A percentile compares a stretch with the other conserved stretches of the same genome.
These are phyloP conservation scores for Trifolium subterraneum DNA, from an alignment of 306 rosid genomes.

Conservation along the genomic window DNA sequence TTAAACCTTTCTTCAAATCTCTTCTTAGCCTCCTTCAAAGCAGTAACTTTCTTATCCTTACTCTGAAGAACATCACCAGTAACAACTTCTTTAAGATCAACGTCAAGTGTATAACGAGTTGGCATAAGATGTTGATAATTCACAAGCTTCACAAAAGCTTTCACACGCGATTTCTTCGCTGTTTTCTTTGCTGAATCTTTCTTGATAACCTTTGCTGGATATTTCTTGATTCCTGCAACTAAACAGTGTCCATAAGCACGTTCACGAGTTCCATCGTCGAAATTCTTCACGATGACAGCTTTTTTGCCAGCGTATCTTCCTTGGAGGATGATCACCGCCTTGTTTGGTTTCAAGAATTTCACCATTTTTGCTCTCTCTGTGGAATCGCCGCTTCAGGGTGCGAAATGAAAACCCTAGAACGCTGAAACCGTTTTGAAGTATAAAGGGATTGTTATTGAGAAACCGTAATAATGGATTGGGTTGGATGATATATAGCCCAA, in stretches of 20 bases:
- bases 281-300: slow-evolving; percentile 48
- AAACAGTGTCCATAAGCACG: slow-evolving; percentile 52
- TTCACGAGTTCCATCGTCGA: slow-evolving; percentile 53
- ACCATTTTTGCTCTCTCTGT: slow-evolving; percentile 32
- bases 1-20: slow-evolving; percentile 54
- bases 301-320: slow-evolving; percentile 53
- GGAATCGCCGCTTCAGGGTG: too few relatives aligned
- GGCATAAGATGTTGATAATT: slow-evolving; percentile 58
- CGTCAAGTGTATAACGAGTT: slow-evolving; percentile 57
- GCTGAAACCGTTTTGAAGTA: too few relatives aligned
- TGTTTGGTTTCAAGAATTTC: slow-evolving; percentile 52
- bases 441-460: too few relatives aligned
- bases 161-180: slow-evolving; percentile 56
- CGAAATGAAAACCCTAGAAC: too few relatives aligned
- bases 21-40: slow-evolving; percentile 55
- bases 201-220: slow-evolving; percentile 49
- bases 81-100: slow-evolving; percentile 51
- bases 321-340: slow-evolving; percentile 51
- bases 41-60: slow-evolving; percentile 50
- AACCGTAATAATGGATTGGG: too few relatives aligned
- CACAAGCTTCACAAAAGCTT: slow-evolving; percentile 51
- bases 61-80: slow-evolving; percentile 30
- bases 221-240: slow-evolving; percentile 50
- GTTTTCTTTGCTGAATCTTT: slow-evolving; percentile 54
- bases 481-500: too few relatives aligned